Percentiles rank a stretch among this genome's conserved stretches.
These are phyloP conservation scores for Solanum chiquidenum DNA, from an alignment of 257 asterid genomes.

Conservation along the genomic window DNA sequence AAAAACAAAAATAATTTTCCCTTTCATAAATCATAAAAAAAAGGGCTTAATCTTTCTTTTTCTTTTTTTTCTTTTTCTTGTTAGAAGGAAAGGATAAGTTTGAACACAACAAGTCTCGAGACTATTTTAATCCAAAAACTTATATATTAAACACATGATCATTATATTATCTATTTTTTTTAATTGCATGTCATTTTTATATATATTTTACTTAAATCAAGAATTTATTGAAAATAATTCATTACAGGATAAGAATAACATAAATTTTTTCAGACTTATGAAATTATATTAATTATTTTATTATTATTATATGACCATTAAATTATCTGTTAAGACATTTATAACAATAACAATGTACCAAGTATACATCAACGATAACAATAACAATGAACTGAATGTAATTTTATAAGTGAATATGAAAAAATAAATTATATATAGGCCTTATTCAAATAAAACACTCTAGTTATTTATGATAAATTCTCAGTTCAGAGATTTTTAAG, in stretches of 20 bases:
- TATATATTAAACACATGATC: not conserved
- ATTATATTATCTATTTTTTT: not conserved
- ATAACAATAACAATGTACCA: not conserved
- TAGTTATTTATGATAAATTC: too few species aligned
- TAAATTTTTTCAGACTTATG: fast-evolving
- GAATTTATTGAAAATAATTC: not conserved
- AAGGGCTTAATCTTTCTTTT: not conserved
- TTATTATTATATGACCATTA: not conserved
- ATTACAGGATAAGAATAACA: not conserved
- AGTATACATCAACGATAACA: too few species aligned
- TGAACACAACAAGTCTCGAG: not conserved
- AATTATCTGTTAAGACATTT: not conserved
- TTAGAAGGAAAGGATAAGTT: not conserved
- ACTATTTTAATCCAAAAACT: not conserved
- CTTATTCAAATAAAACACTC: too few species aligned
- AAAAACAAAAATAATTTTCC: not conserved
- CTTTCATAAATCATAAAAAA: not conserved
- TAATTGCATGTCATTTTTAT: not conserved
- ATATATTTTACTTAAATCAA: not conserved
- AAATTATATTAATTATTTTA: not conserved
- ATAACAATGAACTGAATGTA: not conserved
- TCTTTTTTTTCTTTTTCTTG: not conserved
- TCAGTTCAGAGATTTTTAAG: not conserved
- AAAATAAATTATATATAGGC: too few species aligned
- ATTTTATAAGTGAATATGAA: not conserved